phyloP scores from a whole-genome alignment of 495 filamentous ascomycete genomes.

The Xylaria nigripes region DNA sequence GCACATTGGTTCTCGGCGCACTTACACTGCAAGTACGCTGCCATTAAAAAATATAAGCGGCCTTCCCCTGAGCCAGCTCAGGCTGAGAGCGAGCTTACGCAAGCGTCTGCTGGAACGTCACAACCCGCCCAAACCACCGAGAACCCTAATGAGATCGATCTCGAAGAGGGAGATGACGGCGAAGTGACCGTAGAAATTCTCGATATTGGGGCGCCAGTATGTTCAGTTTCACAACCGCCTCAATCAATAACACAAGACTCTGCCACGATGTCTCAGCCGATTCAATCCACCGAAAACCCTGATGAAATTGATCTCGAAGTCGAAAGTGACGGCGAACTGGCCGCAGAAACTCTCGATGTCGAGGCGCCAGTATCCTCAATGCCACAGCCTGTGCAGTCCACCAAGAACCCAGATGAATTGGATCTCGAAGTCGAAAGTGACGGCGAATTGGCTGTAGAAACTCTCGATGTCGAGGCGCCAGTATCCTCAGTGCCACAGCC shows the following conservation, averaged over 20 bases:
- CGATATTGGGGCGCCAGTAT: not conserved
- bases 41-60: slow-evolving; percentile 54
- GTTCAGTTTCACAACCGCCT: not conserved
- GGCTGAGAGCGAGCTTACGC: not conserved
- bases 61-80: slow-evolving; percentile 15
- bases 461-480: not conserved
- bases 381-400: slow-evolving; percentile 44
- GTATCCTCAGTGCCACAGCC: not conserved
- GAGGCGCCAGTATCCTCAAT: not conserved
- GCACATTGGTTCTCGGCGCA: slow-evolving; percentile 92
- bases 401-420: slow-evolving; percentile 13
- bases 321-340: slow-evolving; percentile 45
- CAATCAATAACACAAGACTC: not conserved
- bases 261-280: not conserved
- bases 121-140: not conserved
- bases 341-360: slow-evolving; percentile 4
- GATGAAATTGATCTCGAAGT: slow-evolving; percentile 49
- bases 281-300: slow-evolving; percentile 26
- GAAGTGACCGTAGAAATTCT: slow-evolving; percentile 28
- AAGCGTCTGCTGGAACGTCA: not conserved
- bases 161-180: slow-evolving; percentile 44
- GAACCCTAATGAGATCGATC: slow-evolving; percentile 49
- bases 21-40: slow-evolving; percentile 77
- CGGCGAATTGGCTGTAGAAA: not conserved
- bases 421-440: slow-evolving; percentile 45